Evolutionary conservation across 164 flowering plant species (phyloP).

Genomic region (Stephania yunnanensis): DNA sequence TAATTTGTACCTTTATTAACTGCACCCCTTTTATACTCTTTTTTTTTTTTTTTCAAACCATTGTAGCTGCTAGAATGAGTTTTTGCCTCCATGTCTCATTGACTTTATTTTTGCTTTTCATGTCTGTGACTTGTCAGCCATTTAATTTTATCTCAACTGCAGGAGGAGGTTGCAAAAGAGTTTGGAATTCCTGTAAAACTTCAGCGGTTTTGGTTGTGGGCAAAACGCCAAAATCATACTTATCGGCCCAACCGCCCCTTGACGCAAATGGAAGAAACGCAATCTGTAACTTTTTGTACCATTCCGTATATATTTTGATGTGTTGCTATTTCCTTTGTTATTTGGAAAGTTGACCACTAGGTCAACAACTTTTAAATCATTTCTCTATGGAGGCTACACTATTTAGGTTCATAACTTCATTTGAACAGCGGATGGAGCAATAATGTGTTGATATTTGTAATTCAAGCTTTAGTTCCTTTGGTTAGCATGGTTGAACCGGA

Average conservation of each 20-base stretch:
- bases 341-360: neutral
- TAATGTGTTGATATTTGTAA: no score
- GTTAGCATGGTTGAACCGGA: no score
- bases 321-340: neutral
- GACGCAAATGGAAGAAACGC: slow-evolving; percentile 53
- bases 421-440: no score
- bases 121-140: neutral
- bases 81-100: neutral
- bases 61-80: neutral
- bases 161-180: slow-evolving; percentile 79
- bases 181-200: slow-evolving; percentile 62
- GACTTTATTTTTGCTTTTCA: neutral
- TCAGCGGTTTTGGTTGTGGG: slow-evolving; percentile 82
- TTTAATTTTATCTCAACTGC: slow-evolving; percentile 9
- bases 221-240: slow-evolving; percentile 74
- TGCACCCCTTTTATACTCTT: no score
- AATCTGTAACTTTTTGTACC: slow-evolving; percentile 34
- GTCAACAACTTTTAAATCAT: neutral
- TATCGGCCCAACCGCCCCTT: slow-evolving; percentile 69
- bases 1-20: neutral
- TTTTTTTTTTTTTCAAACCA: neutral
- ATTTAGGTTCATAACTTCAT: no score
- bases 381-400: no score
- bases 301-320: neutral
- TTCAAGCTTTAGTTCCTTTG: no score